Evolutionary conservation across 352 stramenopile species (phyloP), one percentile per base, ranked within the genome.

Genomic region (Phytophthora tubulina): DNA sequence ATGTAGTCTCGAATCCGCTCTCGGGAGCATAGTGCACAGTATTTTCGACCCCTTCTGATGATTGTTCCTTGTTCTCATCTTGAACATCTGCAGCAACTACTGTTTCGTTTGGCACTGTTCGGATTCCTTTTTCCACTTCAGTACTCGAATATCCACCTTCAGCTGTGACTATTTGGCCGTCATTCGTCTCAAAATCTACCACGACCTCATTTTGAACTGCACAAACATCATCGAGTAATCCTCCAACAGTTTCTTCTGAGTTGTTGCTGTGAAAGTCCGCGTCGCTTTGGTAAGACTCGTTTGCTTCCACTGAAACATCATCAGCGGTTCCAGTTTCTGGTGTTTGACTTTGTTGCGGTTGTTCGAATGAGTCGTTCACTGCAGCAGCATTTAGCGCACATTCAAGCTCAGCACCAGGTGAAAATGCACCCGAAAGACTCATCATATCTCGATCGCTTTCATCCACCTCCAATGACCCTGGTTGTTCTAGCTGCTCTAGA

Each of bases 351-450:
- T 6, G n/a, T 9, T 49, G 45, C 3, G n/a, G 35, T 44, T 30
- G 32, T 46, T 41, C 15, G 33, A 13, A 27, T 14, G 38, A 17
- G 33, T 70, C 56, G 15, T 42, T 46, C 38, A 67, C 53, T 45
- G 67, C 54, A 36, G 36, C 56, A 2, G 60, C 60, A 58, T 90
- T 82, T 35, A 92, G 51, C 0, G 65, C 77, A 31, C 57, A 62
- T 61, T 92, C 84, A 0, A 92, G 61, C 33, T 90, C 84, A 13
- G 79, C 49, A 21, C 80, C 84, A 8, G 84, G 84, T 1, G 84
- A 92, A 55, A 89, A 90, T 27, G 75, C 78, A 3, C 80, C 80
- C 0, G 73, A 79, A 10, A 76, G 63, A 60, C 70, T 70, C 59
- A 80, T 67, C 21, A 45, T 69, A 64, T 76, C 65, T 59, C 57